phyloP scores from a whole-genome alignment of 2,329 filamentous ascomycete genomes.

The Cladophialophora bantiana region DNA sequence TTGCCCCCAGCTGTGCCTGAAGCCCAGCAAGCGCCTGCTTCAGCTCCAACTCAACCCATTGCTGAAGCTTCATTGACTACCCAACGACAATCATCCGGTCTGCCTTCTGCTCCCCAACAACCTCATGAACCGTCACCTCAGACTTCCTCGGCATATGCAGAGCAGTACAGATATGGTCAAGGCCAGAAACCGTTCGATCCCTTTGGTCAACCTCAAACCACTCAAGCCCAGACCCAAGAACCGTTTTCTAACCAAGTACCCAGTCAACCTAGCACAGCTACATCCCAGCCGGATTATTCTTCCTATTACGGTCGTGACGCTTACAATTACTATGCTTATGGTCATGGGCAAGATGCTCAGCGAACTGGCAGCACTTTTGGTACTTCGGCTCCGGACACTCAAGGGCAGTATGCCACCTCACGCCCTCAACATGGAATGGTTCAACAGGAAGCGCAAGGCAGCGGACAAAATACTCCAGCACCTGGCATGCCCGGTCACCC shows the following conservation, averaged over 20 bases:
- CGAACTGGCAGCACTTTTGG: conserved; percentile 80
- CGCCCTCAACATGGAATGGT: conserved; percentile 74
- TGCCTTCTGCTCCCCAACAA: conserved; percentile 66
- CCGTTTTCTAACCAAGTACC: conserved; percentile 63
- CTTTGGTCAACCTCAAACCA: conserved; percentile 70
- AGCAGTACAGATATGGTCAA: conserved; percentile 56
- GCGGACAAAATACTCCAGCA: conserved; percentile 89
- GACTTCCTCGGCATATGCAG: conserved; percentile 54
- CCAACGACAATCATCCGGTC: conserved; percentile 66
- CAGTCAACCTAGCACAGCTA: conserved; percentile 63
- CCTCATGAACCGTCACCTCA: conserved; percentile 51
- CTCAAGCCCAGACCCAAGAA: conserved; percentile 66
- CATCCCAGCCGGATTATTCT: conserved; percentile 76
- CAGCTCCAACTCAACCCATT: conserved; percentile 44
- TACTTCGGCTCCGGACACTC: conserved; percentile 63
- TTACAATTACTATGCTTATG: conserved; percentile 76
- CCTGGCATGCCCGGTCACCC: conserved; percentile 68
- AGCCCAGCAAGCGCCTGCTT: conserved; percentile 49
- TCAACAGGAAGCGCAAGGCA: conserved; percentile 76
- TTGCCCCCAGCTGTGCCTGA: conserved; percentile 74
- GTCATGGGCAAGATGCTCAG: conserved; percentile 78
- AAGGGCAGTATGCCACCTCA: conserved; percentile 65
- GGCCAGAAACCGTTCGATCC: conserved; percentile 85
- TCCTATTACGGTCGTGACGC: conserved; percentile 83
- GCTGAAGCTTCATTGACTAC: conserved; percentile 54